A percentile compares a stretch with the other conserved stretches of the same genome.
Conservation (phyloP, 495 filamentous ascomycete genomes). For the Tetracladium setigerum region DNA sequence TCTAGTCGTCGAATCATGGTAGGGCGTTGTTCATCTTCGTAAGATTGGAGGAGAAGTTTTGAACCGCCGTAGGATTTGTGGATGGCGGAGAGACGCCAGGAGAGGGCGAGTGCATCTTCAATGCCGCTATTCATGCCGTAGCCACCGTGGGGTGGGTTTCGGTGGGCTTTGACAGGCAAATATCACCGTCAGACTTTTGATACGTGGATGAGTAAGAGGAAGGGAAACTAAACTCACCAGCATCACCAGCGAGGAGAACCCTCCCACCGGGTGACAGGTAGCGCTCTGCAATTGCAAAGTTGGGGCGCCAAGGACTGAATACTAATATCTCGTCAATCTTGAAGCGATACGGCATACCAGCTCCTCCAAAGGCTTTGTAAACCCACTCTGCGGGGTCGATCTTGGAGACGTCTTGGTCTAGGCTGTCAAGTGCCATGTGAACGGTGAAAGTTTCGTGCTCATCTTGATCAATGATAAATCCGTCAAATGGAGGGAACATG, state of each 20-base stretch:
- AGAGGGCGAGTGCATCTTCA: constrained; percentile 25
- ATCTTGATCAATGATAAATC: constrained; percentile 24
- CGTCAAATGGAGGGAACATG: constrained; percentile 16
- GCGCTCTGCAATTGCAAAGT: constrained; percentile 16
- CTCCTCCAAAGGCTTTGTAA: constrained; percentile 21
- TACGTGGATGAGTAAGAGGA: background rate
- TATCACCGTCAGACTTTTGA: background rate
- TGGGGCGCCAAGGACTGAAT: constrained; percentile 18
- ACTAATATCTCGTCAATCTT: constrained; percentile 29
- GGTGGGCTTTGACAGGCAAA: constrained; percentile 26
- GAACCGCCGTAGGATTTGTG: constrained; percentile 17
- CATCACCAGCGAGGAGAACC: constrained; percentile 49
- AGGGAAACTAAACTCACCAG: constrained; percentile 23
- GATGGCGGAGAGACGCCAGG: constrained; percentile 26
- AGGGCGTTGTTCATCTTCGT: constrained; percentile 23
- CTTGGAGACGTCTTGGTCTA: constrained; percentile 1
- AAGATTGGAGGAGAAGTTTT: constrained; percentile 15
- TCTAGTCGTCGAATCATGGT: constrained; percentile 11
- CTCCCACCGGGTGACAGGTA: constrained; percentile 17
- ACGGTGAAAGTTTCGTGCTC: constrained; percentile 27
- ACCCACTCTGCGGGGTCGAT: constrained; percentile 19
- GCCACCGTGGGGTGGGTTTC: constrained; percentile 25
- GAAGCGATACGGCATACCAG: constrained; percentile 8
- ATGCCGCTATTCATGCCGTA: constrained; percentile 29
- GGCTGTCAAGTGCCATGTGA: constrained; percentile 14